Conservation (phyloP, 805 yeast species). For the Candida golubevii region DNA sequence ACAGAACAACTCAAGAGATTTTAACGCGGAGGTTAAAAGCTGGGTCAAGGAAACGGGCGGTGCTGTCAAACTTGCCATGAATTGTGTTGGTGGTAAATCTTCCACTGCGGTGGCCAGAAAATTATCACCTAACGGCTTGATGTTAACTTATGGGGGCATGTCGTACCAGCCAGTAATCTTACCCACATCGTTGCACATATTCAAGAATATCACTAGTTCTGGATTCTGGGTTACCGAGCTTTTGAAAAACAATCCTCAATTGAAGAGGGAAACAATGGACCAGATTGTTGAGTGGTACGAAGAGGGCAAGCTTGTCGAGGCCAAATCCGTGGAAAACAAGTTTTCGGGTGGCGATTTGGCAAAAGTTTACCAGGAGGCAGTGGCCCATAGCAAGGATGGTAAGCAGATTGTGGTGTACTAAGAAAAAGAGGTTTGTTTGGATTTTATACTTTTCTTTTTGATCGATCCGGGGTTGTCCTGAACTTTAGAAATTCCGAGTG, state of each 20-base stretch:
- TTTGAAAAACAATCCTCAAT: conserved; percentile 31
- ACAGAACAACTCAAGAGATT: conserved; percentile 65
- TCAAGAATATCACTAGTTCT: conserved; percentile 76
- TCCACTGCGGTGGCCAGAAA: conserved; percentile 81
- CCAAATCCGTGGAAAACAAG: conserved; percentile 31
- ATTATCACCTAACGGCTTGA: conserved; percentile 63
- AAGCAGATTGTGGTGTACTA: conserved; percentile 34
- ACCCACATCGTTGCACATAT: conserved; percentile 85
- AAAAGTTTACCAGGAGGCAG: conserved; percentile 27
- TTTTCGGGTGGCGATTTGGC: conserved; percentile 25
- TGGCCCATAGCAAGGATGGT: conserved; percentile 32
- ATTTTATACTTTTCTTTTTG: too few relatives aligned
- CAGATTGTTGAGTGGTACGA: conserved; percentile 41
- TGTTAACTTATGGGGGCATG: conserved; percentile 97
- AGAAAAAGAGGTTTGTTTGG: background rate
- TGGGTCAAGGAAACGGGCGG: conserved; percentile 48
- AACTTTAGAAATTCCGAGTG: too few relatives aligned
- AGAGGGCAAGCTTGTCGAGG: conserved; percentile 33
- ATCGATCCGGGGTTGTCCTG: too few relatives aligned
- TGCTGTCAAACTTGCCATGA: conserved; percentile 71
- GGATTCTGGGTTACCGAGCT: conserved; percentile 90
- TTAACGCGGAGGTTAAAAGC: conserved; percentile 53
- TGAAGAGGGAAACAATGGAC: conserved; percentile 34
- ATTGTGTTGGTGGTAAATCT: conserved; percentile 91
- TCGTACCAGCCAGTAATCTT: conserved; percentile 90